A percentile compares a stretch with the other conserved stretches of the same genome.
Evolutionary conservation across 306 rosid genomes (phyloP).

Genomic region (Prunus armeniaca): DNA sequence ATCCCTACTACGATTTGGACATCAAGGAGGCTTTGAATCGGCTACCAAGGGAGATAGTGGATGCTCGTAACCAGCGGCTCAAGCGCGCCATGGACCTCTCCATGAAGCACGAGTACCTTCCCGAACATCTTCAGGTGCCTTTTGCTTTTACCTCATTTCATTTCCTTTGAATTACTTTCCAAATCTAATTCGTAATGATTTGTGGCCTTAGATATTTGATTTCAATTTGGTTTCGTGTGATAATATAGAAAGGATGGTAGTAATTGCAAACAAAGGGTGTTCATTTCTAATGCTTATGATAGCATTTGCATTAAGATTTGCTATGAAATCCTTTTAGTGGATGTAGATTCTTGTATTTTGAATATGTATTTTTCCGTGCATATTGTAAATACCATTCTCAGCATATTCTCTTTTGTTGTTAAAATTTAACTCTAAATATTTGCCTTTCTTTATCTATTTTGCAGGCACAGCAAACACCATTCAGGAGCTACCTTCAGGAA

Average conservation of each 20-base stretch:
- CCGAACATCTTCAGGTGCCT: slow-evolving; percentile 75
- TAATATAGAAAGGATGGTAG: no score
- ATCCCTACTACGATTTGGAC: slow-evolving; percentile 81
- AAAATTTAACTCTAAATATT: background rate
- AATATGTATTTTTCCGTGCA: background rate
- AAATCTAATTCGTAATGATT: background rate
- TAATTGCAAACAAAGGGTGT: background rate
- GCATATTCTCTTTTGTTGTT: background rate
- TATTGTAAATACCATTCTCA: background rate
- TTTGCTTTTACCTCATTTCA: background rate
- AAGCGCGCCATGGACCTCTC: slow-evolving; percentile 97
- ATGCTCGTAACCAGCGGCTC: slow-evolving; percentile 90
- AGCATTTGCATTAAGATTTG: background rate
- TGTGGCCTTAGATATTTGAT: background rate
- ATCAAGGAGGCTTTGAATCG: slow-evolving; percentile 87
- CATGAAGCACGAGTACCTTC: slow-evolving; percentile 92
- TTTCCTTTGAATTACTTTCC: background rate
- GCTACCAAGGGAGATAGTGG: slow-evolving; percentile 83
- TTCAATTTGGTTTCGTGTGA: background rate
- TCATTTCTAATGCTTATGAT: background rate
- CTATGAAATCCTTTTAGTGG: no score
- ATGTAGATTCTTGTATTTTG: background rate
- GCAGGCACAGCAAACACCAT: slow-evolving; percentile 94
- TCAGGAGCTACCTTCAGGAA: slow-evolving; percentile 89
- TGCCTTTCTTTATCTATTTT: background rate